These are phyloP conservation scores for Wallacemonas sp. DNA, from an alignment of 208 protist genomes.

Conservation along the genomic window DNA sequence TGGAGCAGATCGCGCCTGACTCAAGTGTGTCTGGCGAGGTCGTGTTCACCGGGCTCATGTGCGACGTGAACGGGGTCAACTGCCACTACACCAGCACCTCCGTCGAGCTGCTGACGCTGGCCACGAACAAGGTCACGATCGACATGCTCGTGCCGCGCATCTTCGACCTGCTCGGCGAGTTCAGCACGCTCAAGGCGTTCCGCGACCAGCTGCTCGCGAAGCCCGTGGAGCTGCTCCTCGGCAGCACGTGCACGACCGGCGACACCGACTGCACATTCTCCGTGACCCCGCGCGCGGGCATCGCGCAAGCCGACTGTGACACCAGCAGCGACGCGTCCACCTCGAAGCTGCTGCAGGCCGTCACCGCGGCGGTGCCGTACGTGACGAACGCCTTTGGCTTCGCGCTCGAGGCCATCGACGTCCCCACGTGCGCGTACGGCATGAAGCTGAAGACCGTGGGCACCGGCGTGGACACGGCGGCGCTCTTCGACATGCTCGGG, in stretches of 20 bases:
- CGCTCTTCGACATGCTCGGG: background rate
- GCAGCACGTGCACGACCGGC: background rate
- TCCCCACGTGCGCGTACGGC: slow-evolving; percentile 1
- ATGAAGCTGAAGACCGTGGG: background rate
- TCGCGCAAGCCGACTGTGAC: background rate
- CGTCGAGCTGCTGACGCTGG: too few relatives aligned
- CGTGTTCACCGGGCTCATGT: slow-evolving; percentile 1
- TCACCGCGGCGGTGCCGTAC: slow-evolving; percentile 5
- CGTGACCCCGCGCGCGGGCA: background rate
- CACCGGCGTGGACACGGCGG: slow-evolving; percentile 3
- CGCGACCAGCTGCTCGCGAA: background rate
- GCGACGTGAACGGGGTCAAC: background rate
- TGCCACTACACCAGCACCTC: too few relatives aligned
- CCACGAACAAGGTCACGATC: slow-evolving; percentile 4
- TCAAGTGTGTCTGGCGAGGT: background rate
- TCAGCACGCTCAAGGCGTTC: background rate
- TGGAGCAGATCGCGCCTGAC: slow-evolving; percentile 3
- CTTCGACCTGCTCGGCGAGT: background rate
- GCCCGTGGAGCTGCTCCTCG: background rate
- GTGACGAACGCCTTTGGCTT: slow-evolving; percentile 6
- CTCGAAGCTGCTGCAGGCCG: slow-evolving; percentile 7
- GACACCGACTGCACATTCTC: slow-evolving; percentile 12
- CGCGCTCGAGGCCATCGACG: background rate
- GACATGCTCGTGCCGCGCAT: slow-evolving; percentile 1
- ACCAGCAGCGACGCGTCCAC: background rate